Conservation (phyloP, 1,284 basidiomycete genomes). For the Ustilago hordei region DNA sequence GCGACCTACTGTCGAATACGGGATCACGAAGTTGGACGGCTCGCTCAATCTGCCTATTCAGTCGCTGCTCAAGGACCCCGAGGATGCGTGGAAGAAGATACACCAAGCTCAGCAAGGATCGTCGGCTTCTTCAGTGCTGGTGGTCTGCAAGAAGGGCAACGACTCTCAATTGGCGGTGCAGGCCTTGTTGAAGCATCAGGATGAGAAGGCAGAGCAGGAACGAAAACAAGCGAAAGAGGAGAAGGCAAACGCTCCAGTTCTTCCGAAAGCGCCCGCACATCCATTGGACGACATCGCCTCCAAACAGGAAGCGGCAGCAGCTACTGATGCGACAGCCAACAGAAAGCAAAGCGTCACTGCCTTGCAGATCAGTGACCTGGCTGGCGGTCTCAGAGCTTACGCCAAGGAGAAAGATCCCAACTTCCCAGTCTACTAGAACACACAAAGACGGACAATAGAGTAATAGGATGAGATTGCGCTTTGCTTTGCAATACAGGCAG, state of each 20-base stretch:
- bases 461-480: conserved; percentile 4
- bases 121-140: conserved; percentile 9
- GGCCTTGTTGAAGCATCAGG: conserved; percentile 72
- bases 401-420: conserved; percentile 34
- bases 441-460: neutral
- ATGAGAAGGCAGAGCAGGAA: conserved; percentile 76
- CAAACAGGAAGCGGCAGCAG: neutral
- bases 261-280: conserved; percentile 7
- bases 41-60: conserved; percentile 80
- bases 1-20: conserved; percentile 82
- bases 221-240: neutral
- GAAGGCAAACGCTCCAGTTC: neutral
- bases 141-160: conserved; percentile 67
- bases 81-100: conserved; percentile 68
- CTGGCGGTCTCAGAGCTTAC: conserved; percentile 57
- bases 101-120: neutral
- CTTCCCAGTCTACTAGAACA: conserved; percentile 55
- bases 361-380: conserved; percentile 43
- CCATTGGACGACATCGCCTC: conserved; percentile 10
- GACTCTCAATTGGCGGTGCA: conserved; percentile 37
- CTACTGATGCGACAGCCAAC: neutral
- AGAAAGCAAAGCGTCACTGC: conserved; percentile 89
- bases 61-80: conserved; percentile 76
- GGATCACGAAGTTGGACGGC: conserved; percentile 82
- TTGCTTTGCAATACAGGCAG: conserved; percentile 1